phyloP scores from a whole-genome alignment of 371 early-diverging fungal species.

The Paramicrosporidium saccamoebae region DNA sequence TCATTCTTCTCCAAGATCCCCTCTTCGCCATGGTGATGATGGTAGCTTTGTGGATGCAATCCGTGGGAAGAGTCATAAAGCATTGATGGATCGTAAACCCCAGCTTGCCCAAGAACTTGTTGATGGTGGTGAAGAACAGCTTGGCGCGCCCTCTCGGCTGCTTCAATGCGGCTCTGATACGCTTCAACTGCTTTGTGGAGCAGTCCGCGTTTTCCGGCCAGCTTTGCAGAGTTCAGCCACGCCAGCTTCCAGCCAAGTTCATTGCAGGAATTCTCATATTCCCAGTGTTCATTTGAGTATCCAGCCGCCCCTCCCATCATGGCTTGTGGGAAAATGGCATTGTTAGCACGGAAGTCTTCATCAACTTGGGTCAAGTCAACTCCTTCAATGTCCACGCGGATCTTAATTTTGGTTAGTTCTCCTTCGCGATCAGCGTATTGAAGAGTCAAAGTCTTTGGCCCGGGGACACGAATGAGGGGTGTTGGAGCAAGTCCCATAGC shows the following conservation, averaged over 20 bases:
- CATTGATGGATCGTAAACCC: no score
- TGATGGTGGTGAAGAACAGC: no score
- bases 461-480: neutral
- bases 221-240: constrained; percentile 18
- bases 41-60: no score
- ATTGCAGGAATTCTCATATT: constrained; percentile 19
- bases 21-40: no score
- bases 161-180: no score
- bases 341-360: constrained; percentile 13
- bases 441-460: constrained; percentile 1
- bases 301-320: constrained; percentile 8
- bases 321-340: constrained; percentile 21
- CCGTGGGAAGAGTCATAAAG: no score
- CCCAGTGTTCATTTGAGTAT: constrained; percentile 16
- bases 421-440: constrained; percentile 10
- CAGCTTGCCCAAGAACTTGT: no score
- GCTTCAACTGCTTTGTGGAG: constrained; percentile 25
- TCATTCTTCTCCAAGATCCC: no score
- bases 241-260: constrained; percentile 33
- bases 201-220: constrained; percentile 11
- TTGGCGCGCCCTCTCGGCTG: no score
- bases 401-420: constrained; percentile 11
- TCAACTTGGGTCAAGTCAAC: constrained; percentile 10
- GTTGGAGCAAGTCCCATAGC: constrained; percentile 1
- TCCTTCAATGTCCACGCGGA: constrained; percentile 16